Base-by-base conservation (phyloP, 192 early-diverging fungal genomes). In the Kickxella alabastrina region DNA sequence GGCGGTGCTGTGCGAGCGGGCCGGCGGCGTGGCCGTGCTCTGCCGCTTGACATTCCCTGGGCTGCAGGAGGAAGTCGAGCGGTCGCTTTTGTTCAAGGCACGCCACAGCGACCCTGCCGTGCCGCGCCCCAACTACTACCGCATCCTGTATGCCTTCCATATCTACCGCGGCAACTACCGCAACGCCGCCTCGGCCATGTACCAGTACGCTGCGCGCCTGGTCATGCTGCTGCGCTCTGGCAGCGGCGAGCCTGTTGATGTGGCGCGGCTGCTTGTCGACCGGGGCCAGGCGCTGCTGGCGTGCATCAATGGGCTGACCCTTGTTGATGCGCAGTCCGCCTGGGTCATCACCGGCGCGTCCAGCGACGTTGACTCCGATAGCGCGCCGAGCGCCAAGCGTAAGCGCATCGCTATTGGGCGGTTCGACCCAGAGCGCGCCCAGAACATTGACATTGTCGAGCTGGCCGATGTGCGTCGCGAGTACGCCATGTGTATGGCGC, bases 161-260 rank as follows among this genome's bases (percentile, higher is more conserved):
- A 51, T 75, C 2, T 74, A 68, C 52, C 77, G 77, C 35, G 65
- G 72, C 54, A 74, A 79, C 59, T 75, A 75, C 54, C 66, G 71
- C 43, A 72, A 66, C 32, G 77, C 77, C 3, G 70, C 70, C 7
- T 70, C 77, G 27, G 68, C 68, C 48, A 79, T 79, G 71, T 79
- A 75, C 58, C 77, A 75, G 59, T 72, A 71, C 39, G 67, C 72
- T 10, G 56, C 59, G 17, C 66, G 77, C 1, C 52, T 79, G 17
- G 19, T 39, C 3, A 34, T 37, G 23, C 41, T 54, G 6, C 54
- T 68, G 63, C 44, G 39, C 12, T n/a, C n/a, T n/a, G n/a, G n/a
- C n/a, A n/a, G n/a, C n/a, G n/a, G n/a, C n/a, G 32, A 35, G 8
- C 35, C 31, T 15, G 58, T 59, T 10, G 65, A 68, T 13, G 57